Evolutionary conservation across 169 alveolate species (phyloP).

Genomic region (Plasmodium gonderi): DNA sequence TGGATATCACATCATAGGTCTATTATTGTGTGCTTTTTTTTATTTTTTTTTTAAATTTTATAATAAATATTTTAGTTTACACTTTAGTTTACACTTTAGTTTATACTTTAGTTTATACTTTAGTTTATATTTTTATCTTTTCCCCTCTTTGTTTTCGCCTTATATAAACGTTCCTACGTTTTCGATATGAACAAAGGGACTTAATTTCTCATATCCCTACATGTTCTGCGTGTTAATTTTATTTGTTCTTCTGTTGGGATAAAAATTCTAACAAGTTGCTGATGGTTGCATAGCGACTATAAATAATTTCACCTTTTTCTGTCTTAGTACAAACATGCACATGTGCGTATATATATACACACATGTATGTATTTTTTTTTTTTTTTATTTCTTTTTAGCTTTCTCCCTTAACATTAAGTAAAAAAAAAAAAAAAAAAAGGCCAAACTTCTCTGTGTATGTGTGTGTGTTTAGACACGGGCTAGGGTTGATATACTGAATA

Average conservation of each 20-base stretch:
- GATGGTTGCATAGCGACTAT: neutral
- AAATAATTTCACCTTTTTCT: neutral
- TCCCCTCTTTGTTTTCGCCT: neutral
- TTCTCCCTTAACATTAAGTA: neutral
- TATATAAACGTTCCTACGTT: neutral
- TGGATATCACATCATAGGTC: too few relatives aligned
- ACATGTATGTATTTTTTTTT: neutral
- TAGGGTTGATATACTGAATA: neutral
- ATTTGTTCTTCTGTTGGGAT: neutral
- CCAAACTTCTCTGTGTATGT: neutral
- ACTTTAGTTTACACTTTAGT: too few relatives aligned
- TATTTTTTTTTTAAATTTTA: neutral
- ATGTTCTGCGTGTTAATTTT: neutral
- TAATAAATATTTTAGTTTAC: neutral
- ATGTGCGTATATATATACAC: neutral
- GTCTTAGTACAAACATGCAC: conserved; percentile 1
- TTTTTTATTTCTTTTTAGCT: neutral
- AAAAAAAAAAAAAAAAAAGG: neutral
- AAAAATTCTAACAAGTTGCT: neutral
- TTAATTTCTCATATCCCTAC: neutral
- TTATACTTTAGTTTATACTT: too few relatives aligned
- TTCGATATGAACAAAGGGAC: neutral
- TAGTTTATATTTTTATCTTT: neutral
- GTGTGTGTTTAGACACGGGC: too few relatives aligned
- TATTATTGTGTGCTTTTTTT: neutral